Evolutionary conservation across 345 rosid species (phyloP).

Genomic region (Salix brachista): DNA sequence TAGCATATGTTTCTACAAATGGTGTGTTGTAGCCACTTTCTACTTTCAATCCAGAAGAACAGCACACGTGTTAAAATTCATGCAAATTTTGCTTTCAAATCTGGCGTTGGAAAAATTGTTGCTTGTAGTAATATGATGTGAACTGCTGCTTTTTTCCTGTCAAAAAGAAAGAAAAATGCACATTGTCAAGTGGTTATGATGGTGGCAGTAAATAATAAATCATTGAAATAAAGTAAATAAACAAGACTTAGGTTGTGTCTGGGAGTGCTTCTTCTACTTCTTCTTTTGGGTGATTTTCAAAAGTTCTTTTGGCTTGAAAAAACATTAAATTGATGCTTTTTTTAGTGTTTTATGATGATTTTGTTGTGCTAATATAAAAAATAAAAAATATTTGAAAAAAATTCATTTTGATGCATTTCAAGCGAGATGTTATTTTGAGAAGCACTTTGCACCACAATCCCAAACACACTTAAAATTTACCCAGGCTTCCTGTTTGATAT

Average conservation of each 20-base stretch:
- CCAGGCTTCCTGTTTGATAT: neutral
- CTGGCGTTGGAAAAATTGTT: neutral
- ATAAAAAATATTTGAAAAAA: no score
- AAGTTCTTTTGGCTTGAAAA: no score
- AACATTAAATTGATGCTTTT: no score
- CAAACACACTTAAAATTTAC: neutral
- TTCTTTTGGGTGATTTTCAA: no score
- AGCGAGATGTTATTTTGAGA: no score
- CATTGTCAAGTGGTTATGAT: neutral
- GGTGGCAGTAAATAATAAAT: neutral
- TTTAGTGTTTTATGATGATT: no score
- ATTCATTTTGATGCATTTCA: no score
- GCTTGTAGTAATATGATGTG: neutral
- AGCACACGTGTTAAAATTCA: neutral
- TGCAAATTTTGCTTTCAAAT: neutral
- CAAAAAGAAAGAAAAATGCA: neutral
- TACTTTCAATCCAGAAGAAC: no score
- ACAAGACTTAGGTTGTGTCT: neutral
- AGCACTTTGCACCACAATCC: no score
- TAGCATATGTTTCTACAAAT: neutral
- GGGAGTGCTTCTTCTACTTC: no score
- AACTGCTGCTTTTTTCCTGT: neutral
- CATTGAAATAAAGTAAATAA: neutral
- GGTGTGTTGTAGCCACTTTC: no score
- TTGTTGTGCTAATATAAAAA: no score